Percentiles rank a stretch among this genome's conserved stretches.
These are phyloP conservation scores for Kodamaea suecica DNA, from an alignment of 1,139 yeast genomes.

Conservation along the genomic window DNA sequence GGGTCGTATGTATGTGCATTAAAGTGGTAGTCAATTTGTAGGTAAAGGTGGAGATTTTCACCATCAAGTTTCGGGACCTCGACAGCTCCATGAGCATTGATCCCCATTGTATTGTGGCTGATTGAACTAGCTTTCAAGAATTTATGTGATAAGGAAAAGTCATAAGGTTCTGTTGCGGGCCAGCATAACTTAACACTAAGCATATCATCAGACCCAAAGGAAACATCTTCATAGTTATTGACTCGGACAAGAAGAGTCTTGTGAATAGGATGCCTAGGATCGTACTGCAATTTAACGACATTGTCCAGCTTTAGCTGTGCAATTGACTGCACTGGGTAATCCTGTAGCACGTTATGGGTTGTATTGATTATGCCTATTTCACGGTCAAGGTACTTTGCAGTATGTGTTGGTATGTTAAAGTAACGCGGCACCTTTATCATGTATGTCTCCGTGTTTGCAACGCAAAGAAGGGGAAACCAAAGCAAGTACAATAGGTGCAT, in stretches of 20 bases:
- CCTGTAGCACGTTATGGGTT: conserved; percentile 24
- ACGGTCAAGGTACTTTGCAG: conserved; percentile 5
- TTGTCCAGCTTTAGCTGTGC: conserved; percentile 5
- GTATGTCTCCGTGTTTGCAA: conserved; percentile 41
- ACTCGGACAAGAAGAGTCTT: conserved; percentile 28
- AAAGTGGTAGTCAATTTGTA: conserved; percentile 25
- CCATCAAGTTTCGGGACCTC: too few species aligned
- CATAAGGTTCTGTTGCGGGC: conserved; percentile 42
- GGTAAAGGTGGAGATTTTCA: conserved; percentile 20
- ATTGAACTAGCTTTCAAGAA: conserved; percentile 10
- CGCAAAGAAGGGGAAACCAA: conserved; percentile 4
- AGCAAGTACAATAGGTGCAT: background rate
- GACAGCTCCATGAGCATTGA: background rate
- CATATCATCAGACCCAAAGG: conserved; percentile 30
- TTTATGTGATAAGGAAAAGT: conserved; percentile 18
- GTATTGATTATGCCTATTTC: conserved; percentile 18
- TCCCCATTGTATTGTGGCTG: too few species aligned
- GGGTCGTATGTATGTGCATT: conserved; percentile 25
- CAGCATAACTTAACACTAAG: conserved; percentile 41
- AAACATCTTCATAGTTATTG: conserved; percentile 32
- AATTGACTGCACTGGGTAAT: conserved; percentile 31
- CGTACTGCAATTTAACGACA: conserved; percentile 13
- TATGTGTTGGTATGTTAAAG: conserved; percentile 31
- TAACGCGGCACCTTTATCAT: conserved; percentile 34
- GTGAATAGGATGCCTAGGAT: conserved; percentile 15